These are phyloP conservation scores for Monoraphidium neglectum DNA, from an alignment of 139 green algal genomes.

Conservation along the genomic window DNA sequence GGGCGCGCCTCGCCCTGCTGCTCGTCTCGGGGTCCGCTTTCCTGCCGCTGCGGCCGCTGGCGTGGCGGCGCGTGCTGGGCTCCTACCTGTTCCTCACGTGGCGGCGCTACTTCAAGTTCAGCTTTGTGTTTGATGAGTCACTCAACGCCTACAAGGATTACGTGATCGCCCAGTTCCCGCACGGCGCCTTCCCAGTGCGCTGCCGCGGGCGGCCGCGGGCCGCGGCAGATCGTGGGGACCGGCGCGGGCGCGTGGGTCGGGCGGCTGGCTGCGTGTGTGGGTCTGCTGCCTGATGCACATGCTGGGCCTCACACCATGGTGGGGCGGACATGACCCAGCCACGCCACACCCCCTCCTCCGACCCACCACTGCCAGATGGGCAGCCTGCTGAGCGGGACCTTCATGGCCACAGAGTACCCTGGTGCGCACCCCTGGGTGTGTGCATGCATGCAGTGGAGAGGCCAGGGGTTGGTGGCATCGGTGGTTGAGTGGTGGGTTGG, in stretches of 20 bases:
- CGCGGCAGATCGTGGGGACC: neutral
- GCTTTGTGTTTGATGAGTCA: constrained; percentile 7
- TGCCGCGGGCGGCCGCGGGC: neutral
- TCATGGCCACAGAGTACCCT: too few relatives aligned
- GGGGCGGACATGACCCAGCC: neutral
- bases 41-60: constrained; percentile 6
- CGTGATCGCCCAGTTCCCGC: constrained; percentile 30
- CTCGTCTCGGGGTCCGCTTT: neutral
- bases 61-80: neutral
- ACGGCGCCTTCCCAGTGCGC: constrained; percentile 9
- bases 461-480: neutral
- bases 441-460: too few relatives aligned
- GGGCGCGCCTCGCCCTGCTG: neutral
- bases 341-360: neutral
- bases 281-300: neutral
- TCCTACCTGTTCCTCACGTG: constrained; percentile 5
- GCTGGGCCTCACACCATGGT: neutral
- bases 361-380: too few relatives aligned
- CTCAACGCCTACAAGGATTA: constrained; percentile 22
- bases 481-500: neutral
- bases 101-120: constrained; percentile 33
- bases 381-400: too few relatives aligned
- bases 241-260: neutral
- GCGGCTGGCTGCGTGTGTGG: neutral
- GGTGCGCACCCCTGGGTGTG: too few relatives aligned